Percentiles rank a stretch among this genome's conserved stretches.
These are phyloP conservation scores for Micractinium sp. DNA, from an alignment of 139 green algal species.

Conservation along the genomic window DNA sequence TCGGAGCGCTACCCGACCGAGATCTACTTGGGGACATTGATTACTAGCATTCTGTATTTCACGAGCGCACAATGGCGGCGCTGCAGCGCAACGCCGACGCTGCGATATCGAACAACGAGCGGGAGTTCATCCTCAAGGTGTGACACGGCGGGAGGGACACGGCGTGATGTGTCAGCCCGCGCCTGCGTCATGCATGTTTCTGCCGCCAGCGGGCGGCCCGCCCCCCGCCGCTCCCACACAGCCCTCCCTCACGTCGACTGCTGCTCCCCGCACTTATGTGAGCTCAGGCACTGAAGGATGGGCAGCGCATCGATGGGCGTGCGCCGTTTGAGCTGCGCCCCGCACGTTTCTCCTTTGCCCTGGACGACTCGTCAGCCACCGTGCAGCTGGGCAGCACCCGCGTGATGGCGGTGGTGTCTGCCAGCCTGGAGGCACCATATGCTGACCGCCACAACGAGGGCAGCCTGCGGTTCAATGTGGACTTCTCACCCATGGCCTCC, in stretches of 20 bases:
- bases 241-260: neutral
- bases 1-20: neutral
- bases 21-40: neutral
- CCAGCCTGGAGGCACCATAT: conserved; percentile 73
- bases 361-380: conserved; percentile 67
- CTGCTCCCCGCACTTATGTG: neutral
- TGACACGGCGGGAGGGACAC: neutral
- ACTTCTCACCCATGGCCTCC: conserved; percentile 83
- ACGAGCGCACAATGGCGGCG: neutral
- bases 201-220: neutral
- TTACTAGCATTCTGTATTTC: neutral
- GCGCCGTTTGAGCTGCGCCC: conserved; percentile 47
- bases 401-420: conserved; percentile 71
- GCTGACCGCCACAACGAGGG: conserved; percentile 80
- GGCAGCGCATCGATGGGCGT: conserved; percentile 66
- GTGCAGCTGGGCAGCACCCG: conserved; percentile 79
- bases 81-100: conserved; percentile 51
- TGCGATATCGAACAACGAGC: conserved; percentile 76
- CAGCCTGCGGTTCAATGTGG: conserved; percentile 80
- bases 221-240: neutral
- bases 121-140: conserved; percentile 80
- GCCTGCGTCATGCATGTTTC: neutral
- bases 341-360: conserved; percentile 28
- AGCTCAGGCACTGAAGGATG: conserved; percentile 63
- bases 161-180: neutral